Evolutionary conservation across 2,329 filamentous ascomycete genomes (phyloP).

Genomic region (Talaromyces sp.): DNA sequence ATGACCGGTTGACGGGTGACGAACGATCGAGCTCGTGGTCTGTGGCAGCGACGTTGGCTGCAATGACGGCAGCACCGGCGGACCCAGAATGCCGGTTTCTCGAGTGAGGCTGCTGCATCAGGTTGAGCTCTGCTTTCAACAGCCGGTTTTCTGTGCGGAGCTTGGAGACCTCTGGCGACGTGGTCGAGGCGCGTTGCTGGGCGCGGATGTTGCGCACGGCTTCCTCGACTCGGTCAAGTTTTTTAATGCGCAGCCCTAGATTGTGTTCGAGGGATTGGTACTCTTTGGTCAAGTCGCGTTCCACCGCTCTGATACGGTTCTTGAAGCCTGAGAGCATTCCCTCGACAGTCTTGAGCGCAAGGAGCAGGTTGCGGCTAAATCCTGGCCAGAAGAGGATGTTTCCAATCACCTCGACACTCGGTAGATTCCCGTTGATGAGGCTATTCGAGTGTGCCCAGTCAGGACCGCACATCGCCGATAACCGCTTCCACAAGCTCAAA

Average conservation of each 20-base stretch:
- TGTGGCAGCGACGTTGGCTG: background rate
- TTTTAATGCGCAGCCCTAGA: constrained; percentile 72
- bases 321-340: constrained; percentile 71
- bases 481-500: constrained; percentile 80
- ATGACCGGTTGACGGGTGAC: constrained; percentile 3
- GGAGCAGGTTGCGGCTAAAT: constrained; percentile 83
- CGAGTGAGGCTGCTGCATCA: constrained; percentile 63
- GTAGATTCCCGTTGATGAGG: constrained; percentile 80
- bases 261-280: constrained; percentile 80
- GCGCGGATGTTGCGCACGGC: constrained; percentile 59
- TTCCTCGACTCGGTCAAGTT: constrained; percentile 79
- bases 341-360: constrained; percentile 83
- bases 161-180: constrained; percentile 51
- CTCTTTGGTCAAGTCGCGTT: constrained; percentile 83
- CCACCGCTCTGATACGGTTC: constrained; percentile 72
- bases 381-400: constrained; percentile 70
- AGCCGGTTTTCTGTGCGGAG: constrained; percentile 56
- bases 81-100: constrained; percentile 42
- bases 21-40: constrained; percentile 2
- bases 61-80: background rate
- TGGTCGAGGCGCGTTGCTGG: constrained; percentile 24
- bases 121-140: constrained; percentile 58
- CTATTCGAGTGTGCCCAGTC: constrained; percentile 91
- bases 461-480: constrained; percentile 77
- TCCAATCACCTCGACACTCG: constrained; percentile 77